Evolutionary conservation across 352 stramenopile genomes (phyloP).

Genomic region (Phytophthora megakarya): DNA sequence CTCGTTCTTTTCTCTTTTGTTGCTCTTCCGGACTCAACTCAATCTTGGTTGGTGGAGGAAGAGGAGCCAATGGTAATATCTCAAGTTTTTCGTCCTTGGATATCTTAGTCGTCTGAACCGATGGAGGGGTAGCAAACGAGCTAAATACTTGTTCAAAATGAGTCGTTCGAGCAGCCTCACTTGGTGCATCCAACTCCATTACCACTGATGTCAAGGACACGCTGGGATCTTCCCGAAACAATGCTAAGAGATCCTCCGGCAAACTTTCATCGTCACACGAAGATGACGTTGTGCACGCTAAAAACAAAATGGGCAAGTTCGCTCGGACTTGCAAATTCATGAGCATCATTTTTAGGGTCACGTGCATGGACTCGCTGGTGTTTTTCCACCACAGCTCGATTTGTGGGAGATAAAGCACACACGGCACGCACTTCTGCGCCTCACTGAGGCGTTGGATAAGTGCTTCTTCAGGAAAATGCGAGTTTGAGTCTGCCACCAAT

Average conservation of each 20-base stretch:
- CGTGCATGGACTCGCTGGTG: constrained; percentile 72
- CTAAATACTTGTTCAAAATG: constrained; percentile 74
- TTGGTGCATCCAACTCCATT: constrained; percentile 45
- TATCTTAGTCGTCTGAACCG: constrained; percentile 19
- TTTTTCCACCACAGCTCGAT: constrained; percentile 80
- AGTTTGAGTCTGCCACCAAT: constrained; percentile 70
- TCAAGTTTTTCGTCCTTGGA: constrained; percentile 44
- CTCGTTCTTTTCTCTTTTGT: constrained; percentile 58
- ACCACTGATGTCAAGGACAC: constrained; percentile 51
- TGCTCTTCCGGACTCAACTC: constrained; percentile 48
- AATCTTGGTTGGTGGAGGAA: constrained; percentile 36
- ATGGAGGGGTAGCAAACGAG: constrained; percentile 57
- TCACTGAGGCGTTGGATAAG: constrained; percentile 72
- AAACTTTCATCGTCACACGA: constrained; percentile 35
- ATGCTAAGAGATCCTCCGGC: constrained; percentile 51
- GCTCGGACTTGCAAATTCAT: constrained; percentile 69
- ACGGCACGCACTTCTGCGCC: constrained; percentile 78
- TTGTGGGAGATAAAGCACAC: constrained; percentile 81
- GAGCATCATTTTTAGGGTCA: constrained; percentile 83
- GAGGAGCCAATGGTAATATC: constrained; percentile 63
- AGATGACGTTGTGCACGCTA: constrained; percentile 67
- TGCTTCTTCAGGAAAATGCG: constrained; percentile 75
- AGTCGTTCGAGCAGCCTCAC: constrained; percentile 31
- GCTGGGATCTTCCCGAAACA: constrained; percentile 61
- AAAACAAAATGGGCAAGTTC: constrained; percentile 76